A percentile compares a stretch with the other conserved stretches of the same genome.
Evolutionary conservation across 345 rosid species (phyloP).

Genomic region (Conringia planisiliqua): DNA sequence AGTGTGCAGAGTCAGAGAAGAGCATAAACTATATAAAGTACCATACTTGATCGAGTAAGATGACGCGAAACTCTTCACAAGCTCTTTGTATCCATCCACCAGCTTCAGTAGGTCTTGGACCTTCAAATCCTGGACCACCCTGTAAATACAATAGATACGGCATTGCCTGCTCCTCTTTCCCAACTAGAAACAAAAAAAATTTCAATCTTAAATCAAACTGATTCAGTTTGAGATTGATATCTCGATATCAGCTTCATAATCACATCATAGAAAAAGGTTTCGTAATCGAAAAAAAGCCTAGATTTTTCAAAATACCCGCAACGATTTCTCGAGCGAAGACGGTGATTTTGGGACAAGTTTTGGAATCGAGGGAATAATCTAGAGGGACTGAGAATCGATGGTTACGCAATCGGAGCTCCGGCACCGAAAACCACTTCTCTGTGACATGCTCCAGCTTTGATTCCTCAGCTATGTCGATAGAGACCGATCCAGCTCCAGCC

Average conservation of each 20-base stretch:
- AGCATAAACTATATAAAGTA: neutral
- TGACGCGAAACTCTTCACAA: slow-evolving; percentile 83
- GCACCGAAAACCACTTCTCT: slow-evolving; percentile 70
- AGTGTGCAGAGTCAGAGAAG: neutral
- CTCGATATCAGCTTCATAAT: neutral
- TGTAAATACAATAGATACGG: slow-evolving; percentile 79
- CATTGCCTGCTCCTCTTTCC: slow-evolving; percentile 70
- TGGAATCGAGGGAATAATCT: slow-evolving; percentile 47
- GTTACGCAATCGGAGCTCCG: slow-evolving; percentile 80
- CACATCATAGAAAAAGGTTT: neutral
- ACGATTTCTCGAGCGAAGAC: slow-evolving; percentile 85
- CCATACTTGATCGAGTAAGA: slow-evolving; percentile 88
- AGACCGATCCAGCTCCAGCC: slow-evolving; percentile 26
- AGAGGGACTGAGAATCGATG: slow-evolving; percentile 79
- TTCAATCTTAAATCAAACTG: neutral
- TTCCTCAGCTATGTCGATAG: neutral
- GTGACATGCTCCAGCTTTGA: slow-evolving; percentile 46
- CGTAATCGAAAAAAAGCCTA: neutral
- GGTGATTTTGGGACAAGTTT: slow-evolving; percentile 51
- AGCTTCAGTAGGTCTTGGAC: slow-evolving; percentile 78
- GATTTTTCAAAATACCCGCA: slow-evolving; percentile 42
- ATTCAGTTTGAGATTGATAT: neutral
- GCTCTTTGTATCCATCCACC: slow-evolving; percentile 84
- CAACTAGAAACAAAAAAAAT: slow-evolving; percentile 38
- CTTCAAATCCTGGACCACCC: slow-evolving; percentile 96